phyloP scores from a whole-genome alignment of 1,139 yeast species.

The Saccharomycopsis hybrid region DNA sequence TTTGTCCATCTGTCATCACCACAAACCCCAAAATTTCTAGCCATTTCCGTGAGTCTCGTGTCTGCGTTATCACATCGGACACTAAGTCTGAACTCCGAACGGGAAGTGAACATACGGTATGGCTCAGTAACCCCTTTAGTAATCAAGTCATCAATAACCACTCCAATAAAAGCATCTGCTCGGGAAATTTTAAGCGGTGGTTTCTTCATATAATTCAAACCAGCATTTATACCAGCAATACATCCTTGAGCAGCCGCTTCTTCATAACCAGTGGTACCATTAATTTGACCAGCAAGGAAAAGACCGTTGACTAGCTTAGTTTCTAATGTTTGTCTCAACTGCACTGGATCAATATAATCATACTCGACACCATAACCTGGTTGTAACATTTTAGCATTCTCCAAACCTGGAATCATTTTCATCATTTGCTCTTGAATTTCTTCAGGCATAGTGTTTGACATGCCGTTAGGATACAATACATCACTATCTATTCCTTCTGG shows the following conservation, averaged over 20 bases:
- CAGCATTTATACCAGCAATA: conserved; percentile 91
- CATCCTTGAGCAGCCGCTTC: conserved; percentile 98
- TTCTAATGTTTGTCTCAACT: conserved; percentile 68
- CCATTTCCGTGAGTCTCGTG: conserved; percentile 65
- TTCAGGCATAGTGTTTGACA: conserved; percentile 93
- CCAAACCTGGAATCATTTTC: conserved; percentile 79
- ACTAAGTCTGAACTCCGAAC: conserved; percentile 87
- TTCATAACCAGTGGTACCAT: conserved; percentile 98
- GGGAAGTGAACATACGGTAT: conserved; percentile 93
- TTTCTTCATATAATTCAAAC: conserved; percentile 32
- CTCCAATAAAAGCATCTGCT: conserved; percentile 87
- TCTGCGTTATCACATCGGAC: conserved; percentile 95
- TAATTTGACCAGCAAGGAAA: conserved; percentile 92
- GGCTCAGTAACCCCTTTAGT: conserved; percentile 98
- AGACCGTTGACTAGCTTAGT: conserved; percentile 76
- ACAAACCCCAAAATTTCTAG: conserved; percentile 63
- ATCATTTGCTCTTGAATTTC: conserved; percentile 79
- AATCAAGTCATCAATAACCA: conserved; percentile 84
- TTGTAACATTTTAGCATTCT: conserved; percentile 77
- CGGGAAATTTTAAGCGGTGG: conserved; percentile 55
- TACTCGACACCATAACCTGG: conserved; percentile 99
- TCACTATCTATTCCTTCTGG: conserved; percentile 91
- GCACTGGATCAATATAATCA: conserved; percentile 93
- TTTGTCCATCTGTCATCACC: conserved; percentile 49
- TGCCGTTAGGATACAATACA: conserved; percentile 91